Evolutionary conservation across 148 eudicot genomes (phyloP).

Genomic region (Dysphania ambrosioides): DNA sequence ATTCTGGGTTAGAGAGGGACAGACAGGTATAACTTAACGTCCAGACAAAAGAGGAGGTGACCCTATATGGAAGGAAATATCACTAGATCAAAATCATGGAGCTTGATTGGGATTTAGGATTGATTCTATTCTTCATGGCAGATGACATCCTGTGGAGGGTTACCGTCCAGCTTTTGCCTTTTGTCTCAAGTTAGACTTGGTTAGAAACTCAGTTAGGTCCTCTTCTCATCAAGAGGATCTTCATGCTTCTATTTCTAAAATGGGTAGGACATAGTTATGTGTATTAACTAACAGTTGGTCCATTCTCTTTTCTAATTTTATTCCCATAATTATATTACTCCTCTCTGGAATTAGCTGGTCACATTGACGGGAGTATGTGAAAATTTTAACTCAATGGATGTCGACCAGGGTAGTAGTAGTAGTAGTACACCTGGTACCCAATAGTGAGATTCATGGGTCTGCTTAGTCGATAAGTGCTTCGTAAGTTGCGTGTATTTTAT

Average conservation of each 20-base stretch:
- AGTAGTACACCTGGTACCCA: no score
- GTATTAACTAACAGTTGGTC: not conserved
- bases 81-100: conserved; percentile 5
- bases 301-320: no score
- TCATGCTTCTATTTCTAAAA: not conserved
- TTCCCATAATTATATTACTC: no score
- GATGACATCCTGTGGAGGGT: conserved; percentile 17
- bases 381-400: no score
- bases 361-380: no score
- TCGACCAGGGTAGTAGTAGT: no score
- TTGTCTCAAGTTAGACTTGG: conserved; percentile 2
- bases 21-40: conserved; percentile 23
- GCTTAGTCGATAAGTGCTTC: no score
- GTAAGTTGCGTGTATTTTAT: no score
- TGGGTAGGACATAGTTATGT: not conserved
- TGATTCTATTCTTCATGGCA: conserved; percentile 25
- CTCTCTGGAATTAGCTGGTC: no score
- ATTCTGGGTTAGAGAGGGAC: no score
- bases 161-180: no score
- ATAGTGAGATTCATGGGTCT: no score
- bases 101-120: not conserved
- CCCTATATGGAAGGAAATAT: conserved; percentile 29
- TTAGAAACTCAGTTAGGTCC: not conserved
- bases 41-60: conserved; percentile 29
- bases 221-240: conserved; percentile 3